Evolutionary conservation across 768 basidiomycete species (phyloP).

Genomic region (Rhodotorula diobovata): DNA sequence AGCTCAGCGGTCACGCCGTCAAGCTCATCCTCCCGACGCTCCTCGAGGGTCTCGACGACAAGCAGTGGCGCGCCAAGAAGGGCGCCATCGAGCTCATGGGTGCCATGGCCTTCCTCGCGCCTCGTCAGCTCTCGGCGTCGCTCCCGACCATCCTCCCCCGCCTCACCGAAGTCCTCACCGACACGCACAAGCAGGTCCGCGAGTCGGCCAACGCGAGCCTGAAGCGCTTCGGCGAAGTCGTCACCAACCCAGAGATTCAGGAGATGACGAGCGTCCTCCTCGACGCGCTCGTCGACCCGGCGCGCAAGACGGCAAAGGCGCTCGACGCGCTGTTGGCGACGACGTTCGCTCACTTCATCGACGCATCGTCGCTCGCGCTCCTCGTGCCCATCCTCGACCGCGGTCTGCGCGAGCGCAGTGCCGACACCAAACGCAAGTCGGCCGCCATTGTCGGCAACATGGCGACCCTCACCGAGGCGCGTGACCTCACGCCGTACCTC

Average conservation of each 20-base stretch:
- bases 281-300: constrained; percentile 91
- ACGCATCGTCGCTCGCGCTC: constrained; percentile 89
- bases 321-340: constrained; percentile 82
- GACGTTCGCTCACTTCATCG: constrained; percentile 96
- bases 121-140: constrained; percentile 86
- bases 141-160: constrained; percentile 93
- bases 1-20: constrained; percentile 70
- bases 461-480: constrained; percentile 77
- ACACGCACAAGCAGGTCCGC: constrained; percentile 95
- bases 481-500: constrained; percentile 94
- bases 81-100: constrained; percentile 95
- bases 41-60: constrained; percentile 86
- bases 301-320: constrained; percentile 73
- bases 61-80: constrained; percentile 93
- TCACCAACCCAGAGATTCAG: constrained; percentile 95
- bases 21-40: constrained; percentile 89
- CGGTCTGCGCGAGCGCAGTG: constrained; percentile 82
- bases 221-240: constrained; percentile 97
- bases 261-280: constrained; percentile 79
- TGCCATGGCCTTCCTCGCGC: constrained; percentile 98
- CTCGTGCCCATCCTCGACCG: constrained; percentile 92
- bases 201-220: constrained; percentile 87
- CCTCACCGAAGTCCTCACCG: constrained; percentile 89
- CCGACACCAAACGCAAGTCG: constrained; percentile 91
- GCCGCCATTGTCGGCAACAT: constrained; percentile 98